Evolutionary conservation across 768 basidiomycete genomes (phyloP).

Genomic region (Suillus occidentalis): DNA sequence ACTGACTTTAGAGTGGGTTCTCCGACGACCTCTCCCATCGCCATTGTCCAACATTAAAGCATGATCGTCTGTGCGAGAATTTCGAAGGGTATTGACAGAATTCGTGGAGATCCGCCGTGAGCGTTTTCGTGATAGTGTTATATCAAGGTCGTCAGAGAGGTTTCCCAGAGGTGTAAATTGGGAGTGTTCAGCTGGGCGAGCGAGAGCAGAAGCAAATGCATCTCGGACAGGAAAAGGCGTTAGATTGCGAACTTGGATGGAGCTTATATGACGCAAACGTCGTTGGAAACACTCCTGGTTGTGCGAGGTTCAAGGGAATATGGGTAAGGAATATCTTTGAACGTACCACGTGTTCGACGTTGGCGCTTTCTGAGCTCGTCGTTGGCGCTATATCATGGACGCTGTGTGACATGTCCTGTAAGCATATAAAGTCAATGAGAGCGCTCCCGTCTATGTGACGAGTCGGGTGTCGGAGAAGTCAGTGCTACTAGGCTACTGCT

Average conservation of each 20-base stretch:
- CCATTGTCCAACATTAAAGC: constrained; percentile 25
- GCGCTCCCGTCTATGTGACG: constrained; percentile 3
- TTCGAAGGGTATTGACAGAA: constrained; percentile 52
- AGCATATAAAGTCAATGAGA: not conserved
- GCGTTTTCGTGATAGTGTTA: constrained; percentile 56
- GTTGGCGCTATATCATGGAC: constrained; percentile 16
- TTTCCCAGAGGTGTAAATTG: constrained; percentile 59
- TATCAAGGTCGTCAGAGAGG: constrained; percentile 70
- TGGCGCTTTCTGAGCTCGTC: constrained; percentile 11
- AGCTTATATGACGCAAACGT: constrained; percentile 71
- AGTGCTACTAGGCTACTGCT: not conserved
- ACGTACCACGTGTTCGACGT: not conserved
- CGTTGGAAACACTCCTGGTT: constrained; percentile 43
- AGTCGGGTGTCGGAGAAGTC: not conserved
- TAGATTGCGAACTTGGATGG: constrained; percentile 75
- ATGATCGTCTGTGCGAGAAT: constrained; percentile 47
- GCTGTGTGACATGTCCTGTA: constrained; percentile 21
- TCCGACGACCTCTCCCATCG: constrained; percentile 41
- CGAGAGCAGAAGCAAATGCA: constrained; percentile 66
- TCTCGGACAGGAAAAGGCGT: constrained; percentile 85
- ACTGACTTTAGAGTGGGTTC: constrained; percentile 47
- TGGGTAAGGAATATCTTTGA: not conserved
- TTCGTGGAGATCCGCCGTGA: constrained; percentile 59
- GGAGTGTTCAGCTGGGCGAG: constrained; percentile 61
- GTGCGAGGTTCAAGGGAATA: not conserved